Conservation (phyloP, 345 rosid species). For the Pistacia vera region DNA sequence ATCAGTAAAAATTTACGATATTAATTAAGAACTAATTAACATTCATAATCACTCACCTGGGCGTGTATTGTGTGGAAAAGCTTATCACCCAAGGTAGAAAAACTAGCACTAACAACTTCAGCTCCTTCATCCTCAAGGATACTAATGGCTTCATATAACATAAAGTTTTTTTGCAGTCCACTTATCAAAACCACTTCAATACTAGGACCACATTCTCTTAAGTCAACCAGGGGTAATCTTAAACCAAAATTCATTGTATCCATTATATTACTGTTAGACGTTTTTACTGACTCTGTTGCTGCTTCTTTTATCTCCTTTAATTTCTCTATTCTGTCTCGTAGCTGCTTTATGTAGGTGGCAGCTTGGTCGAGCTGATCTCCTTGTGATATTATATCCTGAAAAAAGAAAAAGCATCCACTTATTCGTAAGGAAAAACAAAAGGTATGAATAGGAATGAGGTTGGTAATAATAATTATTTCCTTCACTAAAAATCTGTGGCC, state of each 20-base stretch:
- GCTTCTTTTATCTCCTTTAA: conserved; percentile 42
- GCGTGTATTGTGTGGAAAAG: conserved; percentile 59
- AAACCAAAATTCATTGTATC: conserved; percentile 10
- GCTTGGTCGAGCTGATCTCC: conserved; percentile 52
- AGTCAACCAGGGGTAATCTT: conserved; percentile 35
- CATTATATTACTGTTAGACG: background rate
- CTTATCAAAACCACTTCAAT: conserved; percentile 46
- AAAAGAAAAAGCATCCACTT: background rate
- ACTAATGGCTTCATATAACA: conserved; percentile 38
- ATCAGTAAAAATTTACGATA: too few relatives aligned
- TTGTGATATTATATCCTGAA: conserved; percentile 42
- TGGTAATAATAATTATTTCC: too few relatives aligned
- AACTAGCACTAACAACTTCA: conserved; percentile 50
- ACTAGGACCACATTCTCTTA: conserved; percentile 40
- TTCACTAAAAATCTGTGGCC: too few relatives aligned
- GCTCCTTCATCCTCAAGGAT: conserved; percentile 61
- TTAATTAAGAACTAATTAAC: too few relatives aligned
- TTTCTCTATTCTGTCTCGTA: conserved; percentile 40
- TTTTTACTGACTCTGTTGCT: conserved; percentile 13
- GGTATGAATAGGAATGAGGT: too few relatives aligned
- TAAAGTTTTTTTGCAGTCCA: conserved; percentile 41
- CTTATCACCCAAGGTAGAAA: conserved; percentile 41
- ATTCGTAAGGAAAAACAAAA: too few relatives aligned
- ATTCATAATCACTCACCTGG: conserved; percentile 31
- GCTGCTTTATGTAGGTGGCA: conserved; percentile 41